Evolutionary conservation across 139 green algal species (phyloP), one percentile per base, ranked within the genome.

Genomic region (Asterochloris sp.): DNA sequence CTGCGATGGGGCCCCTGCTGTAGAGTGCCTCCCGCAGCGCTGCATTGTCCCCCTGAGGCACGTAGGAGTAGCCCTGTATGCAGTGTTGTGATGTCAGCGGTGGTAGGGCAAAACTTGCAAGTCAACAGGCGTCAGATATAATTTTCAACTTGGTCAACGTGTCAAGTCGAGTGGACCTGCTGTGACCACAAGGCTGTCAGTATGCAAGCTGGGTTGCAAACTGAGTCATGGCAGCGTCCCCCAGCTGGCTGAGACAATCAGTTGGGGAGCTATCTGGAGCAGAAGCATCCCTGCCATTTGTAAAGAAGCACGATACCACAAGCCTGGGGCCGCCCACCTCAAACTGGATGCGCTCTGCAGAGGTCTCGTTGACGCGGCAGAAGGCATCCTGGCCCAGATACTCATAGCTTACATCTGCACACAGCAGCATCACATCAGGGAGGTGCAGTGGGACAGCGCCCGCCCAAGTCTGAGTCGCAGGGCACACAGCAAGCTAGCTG

Each of bases 1-100:
- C 79, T 17, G 85, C 81, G 0, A 92, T 6, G 0, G 86, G 83
- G 13, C 89, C 89, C 0, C 83, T 76, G 0, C 75, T 82, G 80
- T 87, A 89, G 0, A 92, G 17, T 13, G 90, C 89, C 62, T 93
- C 88, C 62, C 86, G 90, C 29, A 94, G 81, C 2, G 87, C 85
- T 24, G 69, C 74, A 9, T 90, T 86, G 85, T 96, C 87, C 19
- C 74, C 82, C 9, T 69, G 21, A 6, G 88, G 84, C 29, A 94
- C 82, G 29, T 80, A 82, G 0, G 77, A 61, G 71, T 89, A 95
- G 6, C 89, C 89, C 86, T 87, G 77, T 73, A 82, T 0, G 9
- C 12, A 11, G 2, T 16, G 29, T 62, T 69, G 23, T 10, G 28
- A 24, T 21, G 13, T 62, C n/a, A 68, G 62, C 62, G 23, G 14